phyloP scores from a whole-genome alignment of 352 stramenopile species.

The Pythium graminicola region DNA sequence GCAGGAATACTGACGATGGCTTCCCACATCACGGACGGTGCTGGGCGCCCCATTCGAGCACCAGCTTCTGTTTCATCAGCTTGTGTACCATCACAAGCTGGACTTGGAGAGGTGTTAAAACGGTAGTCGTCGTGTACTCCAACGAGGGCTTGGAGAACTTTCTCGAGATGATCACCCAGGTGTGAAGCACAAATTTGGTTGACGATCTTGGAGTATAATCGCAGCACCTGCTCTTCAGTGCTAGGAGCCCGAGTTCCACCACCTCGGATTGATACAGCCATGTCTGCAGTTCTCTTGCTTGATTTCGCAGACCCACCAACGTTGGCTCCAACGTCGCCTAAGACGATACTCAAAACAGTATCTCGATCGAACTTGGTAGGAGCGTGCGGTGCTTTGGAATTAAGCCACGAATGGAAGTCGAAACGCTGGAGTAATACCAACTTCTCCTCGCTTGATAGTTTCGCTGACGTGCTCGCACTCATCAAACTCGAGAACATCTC shows the following conservation, averaged over 20 bases:
- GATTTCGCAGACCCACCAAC: not conserved
- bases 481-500: conserved; percentile 86
- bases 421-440: conserved; percentile 64
- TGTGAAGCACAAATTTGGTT: conserved; percentile 56
- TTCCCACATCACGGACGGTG: conserved; percentile 67
- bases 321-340: conserved; percentile 55
- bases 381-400: conserved; percentile 33
- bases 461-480: conserved; percentile 58
- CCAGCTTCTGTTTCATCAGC: conserved; percentile 10
- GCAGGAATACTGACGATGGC: conserved; percentile 19
- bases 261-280: not conserved
- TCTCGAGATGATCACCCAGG: conserved; percentile 77
- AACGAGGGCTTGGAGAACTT: conserved; percentile 71
- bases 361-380: conserved; percentile 79
- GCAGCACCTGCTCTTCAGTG: conserved; percentile 42
- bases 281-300: not conserved
- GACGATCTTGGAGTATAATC: conserved; percentile 65
- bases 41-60: conserved; percentile 38
- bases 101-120: conserved; percentile 34
- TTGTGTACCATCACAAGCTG: not conserved
- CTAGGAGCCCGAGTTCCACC: conserved; percentile 2
- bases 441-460: conserved; percentile 68
- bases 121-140: conserved; percentile 78
- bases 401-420: conserved; percentile 72
- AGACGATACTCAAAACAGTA: conserved; percentile 68